Evolutionary conservation across 2,329 filamentous ascomycete species (phyloP).

Genomic region (Verticillium albo-atrum): DNA sequence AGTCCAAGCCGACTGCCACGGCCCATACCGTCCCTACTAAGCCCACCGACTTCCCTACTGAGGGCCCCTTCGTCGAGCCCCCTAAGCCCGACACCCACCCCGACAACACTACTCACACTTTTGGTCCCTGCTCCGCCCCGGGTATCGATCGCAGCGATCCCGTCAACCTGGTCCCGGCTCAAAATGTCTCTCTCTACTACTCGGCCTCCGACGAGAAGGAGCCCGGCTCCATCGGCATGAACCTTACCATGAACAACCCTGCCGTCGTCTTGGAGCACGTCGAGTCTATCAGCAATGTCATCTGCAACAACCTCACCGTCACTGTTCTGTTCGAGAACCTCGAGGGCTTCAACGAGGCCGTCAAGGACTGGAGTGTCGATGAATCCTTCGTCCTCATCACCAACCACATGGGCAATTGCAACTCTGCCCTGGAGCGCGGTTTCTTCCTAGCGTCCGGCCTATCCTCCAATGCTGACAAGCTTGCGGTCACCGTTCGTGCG

Average conservation of each 20-base stretch:
- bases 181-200: constrained; percentile 13
- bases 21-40: constrained; percentile 1
- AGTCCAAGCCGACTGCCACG: background rate
- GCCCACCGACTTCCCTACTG: background rate
- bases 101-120: constrained; percentile 18
- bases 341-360: constrained; percentile 11
- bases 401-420: constrained; percentile 35
- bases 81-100: constrained; percentile 16
- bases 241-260: constrained; percentile 13
- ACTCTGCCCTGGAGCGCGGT: constrained; percentile 31
- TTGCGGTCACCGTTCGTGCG: constrained; percentile 25
- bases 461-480: constrained; percentile 16
- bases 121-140: constrained; percentile 9
- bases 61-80: background rate
- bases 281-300: constrained; percentile 10
- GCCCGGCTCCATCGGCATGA: constrained; percentile 16
- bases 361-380: constrained; percentile 11
- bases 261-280: constrained; percentile 16
- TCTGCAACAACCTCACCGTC: constrained; percentile 9
- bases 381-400: constrained; percentile 32
- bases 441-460: constrained; percentile 29
- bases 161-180: constrained; percentile 13
- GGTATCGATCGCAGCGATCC: constrained; percentile 9
- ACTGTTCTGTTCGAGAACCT: constrained; percentile 13
- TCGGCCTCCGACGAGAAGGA: constrained; percentile 4